Base-by-base conservation (phyloP, 2,329 filamentous ascomycete genomes). In the Claviceps capensis region DNA sequence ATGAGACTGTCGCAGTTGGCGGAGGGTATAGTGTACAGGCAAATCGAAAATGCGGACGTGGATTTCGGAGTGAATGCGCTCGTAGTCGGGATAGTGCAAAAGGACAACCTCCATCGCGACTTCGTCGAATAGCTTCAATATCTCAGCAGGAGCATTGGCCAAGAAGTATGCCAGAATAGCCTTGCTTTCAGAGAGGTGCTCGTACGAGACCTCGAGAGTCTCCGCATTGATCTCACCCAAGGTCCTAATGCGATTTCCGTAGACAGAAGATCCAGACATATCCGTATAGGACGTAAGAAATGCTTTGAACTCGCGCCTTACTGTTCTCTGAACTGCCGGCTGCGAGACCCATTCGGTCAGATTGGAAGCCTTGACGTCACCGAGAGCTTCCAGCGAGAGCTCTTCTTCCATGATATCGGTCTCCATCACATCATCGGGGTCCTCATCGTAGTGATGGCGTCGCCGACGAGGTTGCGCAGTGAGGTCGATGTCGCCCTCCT, bases 141-240 rank as follows among this genome's bases (percentile, higher is more conserved):
- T 87, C 67, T 96, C 91, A n/a, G 86, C 81, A 0, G 93, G 93
- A 0, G 91, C 89, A 63, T 97, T 98, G 58, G 91, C 91, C 30
- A 98, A 73, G 72, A 96, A 98, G 68, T 95, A 97, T 14, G 90
- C 93, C 17, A 98, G 73, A 51, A 93, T 93, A 26, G 93, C 93
- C 69, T 96, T 97, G 55, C 87, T 87, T 44, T 86, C 83, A 7
- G 88, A 85, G 17, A 98, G 75, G 67, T 98, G 90, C 57, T 91
- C 86, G 66, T 95, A 98, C 2, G 90, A 96, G 46, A 98, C 89
- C 66, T 98, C 93, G 3, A 98, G 79, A 41, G 91, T 89, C 69
- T 97, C 94, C 47, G 90, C 88, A 67, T 98, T 98, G 65, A 96
- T 78, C 69, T 97, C 91, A 73, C 93, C 94, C n/a, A 98, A 81